Evolutionary conservation across 805 yeast species (phyloP).

Genomic region (Candida suzukii): DNA sequence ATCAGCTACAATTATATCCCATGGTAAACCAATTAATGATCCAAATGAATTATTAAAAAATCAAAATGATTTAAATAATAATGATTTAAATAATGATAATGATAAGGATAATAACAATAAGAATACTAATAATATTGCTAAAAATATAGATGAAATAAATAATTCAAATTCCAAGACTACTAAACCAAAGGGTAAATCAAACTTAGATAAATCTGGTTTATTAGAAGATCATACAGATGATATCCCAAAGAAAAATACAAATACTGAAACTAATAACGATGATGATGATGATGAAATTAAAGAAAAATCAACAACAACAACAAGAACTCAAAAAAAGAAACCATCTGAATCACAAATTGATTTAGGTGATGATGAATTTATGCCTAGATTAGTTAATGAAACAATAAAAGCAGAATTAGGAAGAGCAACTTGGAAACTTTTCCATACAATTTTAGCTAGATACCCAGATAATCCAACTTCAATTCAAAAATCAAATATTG

Average conservation of each 20-base stretch:
- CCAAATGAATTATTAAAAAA: background rate
- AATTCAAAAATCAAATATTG: slow-evolving; percentile 56
- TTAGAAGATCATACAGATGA: slow-evolving; percentile 1
- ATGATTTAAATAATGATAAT: background rate
- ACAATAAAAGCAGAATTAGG: slow-evolving; percentile 68
- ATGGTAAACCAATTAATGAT: background rate
- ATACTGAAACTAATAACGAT: background rate
- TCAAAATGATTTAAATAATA: background rate
- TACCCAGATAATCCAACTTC: slow-evolving; percentile 77
- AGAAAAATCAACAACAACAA: background rate
- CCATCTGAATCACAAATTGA: background rate
- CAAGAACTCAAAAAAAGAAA: background rate
- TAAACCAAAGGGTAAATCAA: background rate
- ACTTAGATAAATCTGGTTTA: slow-evolving; percentile 3
- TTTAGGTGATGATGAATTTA: slow-evolving; percentile 34
- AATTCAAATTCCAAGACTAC: too few species aligned
- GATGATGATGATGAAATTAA: background rate
- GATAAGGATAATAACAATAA: background rate
- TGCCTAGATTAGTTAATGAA: slow-evolving; percentile 93
- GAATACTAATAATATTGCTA: background rate
- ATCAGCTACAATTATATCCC: background rate
- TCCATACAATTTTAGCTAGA: slow-evolving; percentile 88
- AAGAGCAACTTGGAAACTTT: slow-evolving; percentile 82
- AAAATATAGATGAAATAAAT: too few species aligned
- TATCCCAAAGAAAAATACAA: background rate